These are phyloP conservation scores for Elasticomyces elasticus DNA, from an alignment of 495 filamentous ascomycete genomes.

Conservation along the genomic window DNA sequence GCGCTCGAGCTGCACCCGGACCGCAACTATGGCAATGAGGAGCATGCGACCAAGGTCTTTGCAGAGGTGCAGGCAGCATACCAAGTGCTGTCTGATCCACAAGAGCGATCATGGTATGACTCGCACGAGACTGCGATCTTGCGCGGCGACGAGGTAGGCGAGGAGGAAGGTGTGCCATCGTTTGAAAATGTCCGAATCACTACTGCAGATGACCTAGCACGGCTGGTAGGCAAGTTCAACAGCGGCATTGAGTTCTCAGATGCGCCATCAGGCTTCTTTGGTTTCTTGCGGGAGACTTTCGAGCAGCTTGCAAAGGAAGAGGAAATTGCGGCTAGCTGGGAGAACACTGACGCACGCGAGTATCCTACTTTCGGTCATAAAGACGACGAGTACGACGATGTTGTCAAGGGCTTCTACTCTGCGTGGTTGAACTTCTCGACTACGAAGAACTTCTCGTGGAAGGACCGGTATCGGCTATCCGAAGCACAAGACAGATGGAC, in stretches of 20 bases:
- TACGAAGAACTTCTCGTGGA: conserved; percentile 79
- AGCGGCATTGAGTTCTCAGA: conserved; percentile 69
- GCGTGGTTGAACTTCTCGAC: conserved; percentile 77
- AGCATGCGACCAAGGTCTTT: conserved; percentile 72
- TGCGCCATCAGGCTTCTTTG: conserved; percentile 69
- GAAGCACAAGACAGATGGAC: conserved; percentile 81
- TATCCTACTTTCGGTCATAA: conserved; percentile 76
- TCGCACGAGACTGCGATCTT: conserved; percentile 81
- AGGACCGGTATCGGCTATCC: conserved; percentile 65
- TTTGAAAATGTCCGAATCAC: conserved; percentile 61
- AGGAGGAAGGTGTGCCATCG: conserved; percentile 32
- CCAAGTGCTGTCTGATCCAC: conserved; percentile 86
- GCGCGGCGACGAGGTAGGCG: conserved; percentile 43
- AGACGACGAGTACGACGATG: conserved; percentile 55
- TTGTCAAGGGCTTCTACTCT: conserved; percentile 72
- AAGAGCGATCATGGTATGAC: conserved; percentile 97
- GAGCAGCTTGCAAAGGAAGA: conserved; percentile 75
- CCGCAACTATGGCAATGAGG: conserved; percentile 79
- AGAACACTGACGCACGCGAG: conserved; percentile 44
- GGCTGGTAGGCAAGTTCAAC: conserved; percentile 64
- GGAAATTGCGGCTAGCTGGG: conserved; percentile 57
- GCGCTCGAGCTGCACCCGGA: conserved; percentile 92
- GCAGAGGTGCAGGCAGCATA: conserved; percentile 88
- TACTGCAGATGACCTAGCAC: conserved; percentile 63
- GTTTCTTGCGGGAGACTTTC: conserved; percentile 63